A percentile compares a stretch with the other conserved stretches of the same genome.
Conservation (phyloP, 306 rosid genomes). For the Quercus cerris region DNA sequence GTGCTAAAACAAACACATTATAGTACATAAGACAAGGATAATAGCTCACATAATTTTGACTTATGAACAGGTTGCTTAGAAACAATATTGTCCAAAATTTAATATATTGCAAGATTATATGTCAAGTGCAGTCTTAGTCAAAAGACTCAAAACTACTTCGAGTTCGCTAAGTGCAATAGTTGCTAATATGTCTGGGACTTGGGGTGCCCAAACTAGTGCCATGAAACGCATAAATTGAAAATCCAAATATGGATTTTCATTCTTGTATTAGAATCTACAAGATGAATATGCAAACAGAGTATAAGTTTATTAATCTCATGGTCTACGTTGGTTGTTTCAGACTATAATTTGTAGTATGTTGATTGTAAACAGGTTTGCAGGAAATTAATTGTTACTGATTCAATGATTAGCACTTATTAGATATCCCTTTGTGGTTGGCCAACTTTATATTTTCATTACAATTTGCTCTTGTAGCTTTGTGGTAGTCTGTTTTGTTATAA, state of each 20-base stretch:
- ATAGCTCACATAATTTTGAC: too few species aligned
- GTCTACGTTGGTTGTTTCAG: not conserved
- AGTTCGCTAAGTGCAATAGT: not conserved
- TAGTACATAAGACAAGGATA: too few species aligned
- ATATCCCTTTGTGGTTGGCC: not conserved
- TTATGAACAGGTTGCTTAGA: too few species aligned
- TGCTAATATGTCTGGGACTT: not conserved
- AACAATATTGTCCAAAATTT: too few species aligned
- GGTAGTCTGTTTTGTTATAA: not conserved
- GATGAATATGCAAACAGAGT: not conserved
- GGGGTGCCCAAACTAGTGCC: not conserved
- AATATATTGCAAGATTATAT: not conserved
- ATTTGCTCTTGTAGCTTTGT: not conserved
- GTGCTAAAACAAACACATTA: not conserved
- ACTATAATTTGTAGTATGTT: not conserved
- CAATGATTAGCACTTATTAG: not conserved
- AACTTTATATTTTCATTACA: not conserved
- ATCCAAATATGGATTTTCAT: not conserved
- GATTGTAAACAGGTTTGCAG: not conserved
- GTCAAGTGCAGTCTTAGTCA: not conserved
- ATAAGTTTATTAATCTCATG: not conserved
- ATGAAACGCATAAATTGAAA: not conserved
- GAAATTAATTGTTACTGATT: not conserved
- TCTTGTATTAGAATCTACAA: not conserved
- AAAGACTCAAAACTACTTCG: not conserved